A percentile compares a stretch with the other conserved stretches of the same genome.
These are phyloP conservation scores for Bassia scoparia DNA, from an alignment of 148 eudicot genomes.

Conservation along the genomic window DNA sequence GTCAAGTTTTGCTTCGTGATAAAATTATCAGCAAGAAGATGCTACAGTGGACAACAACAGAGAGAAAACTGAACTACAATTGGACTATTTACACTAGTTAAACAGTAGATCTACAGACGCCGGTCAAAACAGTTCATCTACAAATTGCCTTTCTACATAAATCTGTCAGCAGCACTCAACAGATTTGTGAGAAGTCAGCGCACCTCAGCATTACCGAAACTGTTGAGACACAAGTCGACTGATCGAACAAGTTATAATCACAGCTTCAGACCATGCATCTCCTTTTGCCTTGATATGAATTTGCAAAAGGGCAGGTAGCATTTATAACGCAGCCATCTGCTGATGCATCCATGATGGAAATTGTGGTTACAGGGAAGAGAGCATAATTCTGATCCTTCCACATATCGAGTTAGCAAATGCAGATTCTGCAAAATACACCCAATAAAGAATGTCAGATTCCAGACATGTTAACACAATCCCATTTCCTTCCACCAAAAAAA, in stretches of 20 bases:
- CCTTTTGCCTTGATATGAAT: conserved; percentile 48
- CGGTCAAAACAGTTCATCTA: conserved; percentile 3
- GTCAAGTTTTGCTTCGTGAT: background rate
- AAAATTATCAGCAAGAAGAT: background rate
- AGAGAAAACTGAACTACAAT: background rate
- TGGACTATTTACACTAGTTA: conserved; percentile 19
- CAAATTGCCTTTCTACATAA: conserved; percentile 20
- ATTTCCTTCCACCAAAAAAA: background rate
- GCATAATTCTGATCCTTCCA: conserved; percentile 62
- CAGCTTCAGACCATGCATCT: conserved; percentile 44
- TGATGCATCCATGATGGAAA: conserved; percentile 60
- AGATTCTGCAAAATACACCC: conserved; percentile 40
- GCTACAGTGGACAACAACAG: background rate
- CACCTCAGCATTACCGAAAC: background rate
- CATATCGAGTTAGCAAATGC: conserved; percentile 58
- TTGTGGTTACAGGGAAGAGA: conserved; percentile 72
- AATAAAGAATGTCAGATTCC: background rate
- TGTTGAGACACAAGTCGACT: background rate
- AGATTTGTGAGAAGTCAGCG: background rate
- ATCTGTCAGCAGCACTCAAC: conserved; percentile 1
- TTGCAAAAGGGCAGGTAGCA: conserved; percentile 78
- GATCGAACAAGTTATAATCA: conserved; percentile 5
- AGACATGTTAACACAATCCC: background rate
- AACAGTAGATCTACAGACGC: conserved; percentile 16
- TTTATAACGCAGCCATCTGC: conserved; percentile 69